Percentiles rank a stretch among this genome's conserved stretches.
Evolutionary conservation across 495 filamentous ascomycete genomes (phyloP).

Genomic region (Penicillium paradoxum): DNA sequence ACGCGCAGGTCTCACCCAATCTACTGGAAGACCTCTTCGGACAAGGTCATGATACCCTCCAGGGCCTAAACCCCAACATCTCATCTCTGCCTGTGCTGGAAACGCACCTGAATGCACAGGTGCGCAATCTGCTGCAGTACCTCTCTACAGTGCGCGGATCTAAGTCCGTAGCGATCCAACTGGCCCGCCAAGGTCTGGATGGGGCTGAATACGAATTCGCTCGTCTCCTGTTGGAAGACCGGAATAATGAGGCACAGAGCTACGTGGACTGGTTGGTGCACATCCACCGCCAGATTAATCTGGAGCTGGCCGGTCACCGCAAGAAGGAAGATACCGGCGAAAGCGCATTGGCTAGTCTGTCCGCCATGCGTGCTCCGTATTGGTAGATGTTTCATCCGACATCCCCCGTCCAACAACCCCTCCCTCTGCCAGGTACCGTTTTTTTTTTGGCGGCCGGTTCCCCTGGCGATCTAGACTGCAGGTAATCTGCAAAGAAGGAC

Average conservation of each 20-base stretch:
- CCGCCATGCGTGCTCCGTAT: slow-evolving; percentile 67
- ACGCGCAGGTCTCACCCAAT: slow-evolving; percentile 68
- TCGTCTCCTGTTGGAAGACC: slow-evolving; percentile 81
- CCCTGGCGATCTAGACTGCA: slow-evolving; percentile 9
- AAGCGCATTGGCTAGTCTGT: slow-evolving; percentile 53
- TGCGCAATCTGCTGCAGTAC: slow-evolving; percentile 88
- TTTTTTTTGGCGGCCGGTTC: background rate
- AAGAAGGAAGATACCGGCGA: slow-evolving; percentile 63
- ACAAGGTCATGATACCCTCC: slow-evolving; percentile 63
- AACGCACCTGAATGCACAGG: slow-evolving; percentile 92
- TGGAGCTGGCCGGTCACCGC: slow-evolving; percentile 77
- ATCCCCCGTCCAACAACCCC: background rate
- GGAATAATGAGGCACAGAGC: slow-evolving; percentile 94
- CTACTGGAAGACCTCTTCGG: slow-evolving; percentile 90
- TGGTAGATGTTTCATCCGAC: slow-evolving; percentile 41
- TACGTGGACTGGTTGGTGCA: slow-evolving; percentile 99
- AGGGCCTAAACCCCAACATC: slow-evolving; percentile 69
- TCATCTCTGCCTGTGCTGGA: slow-evolving; percentile 70
- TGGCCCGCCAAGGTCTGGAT: slow-evolving; percentile 89
- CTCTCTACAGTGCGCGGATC: slow-evolving; percentile 73
- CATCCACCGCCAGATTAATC: slow-evolving; percentile 83
- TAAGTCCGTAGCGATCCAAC: slow-evolving; percentile 82
- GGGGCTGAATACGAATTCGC: slow-evolving; percentile 97
- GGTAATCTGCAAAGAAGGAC: slow-evolving; percentile 1
- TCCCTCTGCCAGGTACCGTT: background rate